Evolutionary conservation across 1,139 yeast species (phyloP), one percentile per base, ranked within the genome.

Genomic region (Kodamaea sp.): DNA sequence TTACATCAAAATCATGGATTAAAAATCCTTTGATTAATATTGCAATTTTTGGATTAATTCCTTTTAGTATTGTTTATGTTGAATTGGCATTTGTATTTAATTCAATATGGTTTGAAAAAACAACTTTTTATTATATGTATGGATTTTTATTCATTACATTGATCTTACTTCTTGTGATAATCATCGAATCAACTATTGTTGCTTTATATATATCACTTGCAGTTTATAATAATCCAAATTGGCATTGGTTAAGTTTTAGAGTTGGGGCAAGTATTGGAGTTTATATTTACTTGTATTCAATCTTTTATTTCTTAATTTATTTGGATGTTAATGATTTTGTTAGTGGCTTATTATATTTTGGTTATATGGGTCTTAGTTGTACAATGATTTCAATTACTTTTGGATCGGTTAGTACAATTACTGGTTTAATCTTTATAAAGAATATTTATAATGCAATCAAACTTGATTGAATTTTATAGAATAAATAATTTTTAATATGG

Each of bases 211-310:
- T 83, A 29, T 75, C 81, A 33, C 69, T 88, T 52, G 59, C 67
- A 2, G 71, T 76, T 33, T 70, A 78, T 46, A 80, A 78, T 39
- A 79, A 83, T 53, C 80, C 81, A 39, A 63, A 70, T 45, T 88
- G 96, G 96, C 87, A 86, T 57, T 88, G 96, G 96, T 71, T 83
- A 48, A 71, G 89, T 11, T 87, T 86, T 58, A 60, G 79, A 45
- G 79, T 81, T 29, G 89, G 95, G 3, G 73, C 87, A 1, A 79
- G 89, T 43, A 79, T 78, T 35, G 78, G 89, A 23, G 72, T 84
- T 72, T 87, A 84, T 63, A 73, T 88, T 45, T 78, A 78, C 52
- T 63, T 70, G 2, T 86, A 85, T 57, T 79, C 94, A 7, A 54
- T 84, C 20, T 84, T 84, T 54, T 86, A 87, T 57, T 78, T 80